Conservation (phyloP, 192 early-diverging fungal species). For the Borealophlyctis nickersoniae region DNA sequence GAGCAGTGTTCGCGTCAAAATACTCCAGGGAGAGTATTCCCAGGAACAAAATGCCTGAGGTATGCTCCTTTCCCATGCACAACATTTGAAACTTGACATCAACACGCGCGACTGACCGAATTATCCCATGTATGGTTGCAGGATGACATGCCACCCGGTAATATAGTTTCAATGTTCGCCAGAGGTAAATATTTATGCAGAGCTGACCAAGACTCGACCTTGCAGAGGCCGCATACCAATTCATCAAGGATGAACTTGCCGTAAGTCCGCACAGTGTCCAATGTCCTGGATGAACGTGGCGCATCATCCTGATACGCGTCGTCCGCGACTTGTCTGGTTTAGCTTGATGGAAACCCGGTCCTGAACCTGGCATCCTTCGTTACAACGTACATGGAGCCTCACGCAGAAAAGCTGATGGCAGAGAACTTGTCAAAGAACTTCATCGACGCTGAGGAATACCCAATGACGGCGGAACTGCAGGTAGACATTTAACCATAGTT, state of each 20-base stretch:
- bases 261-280: too few relatives aligned
- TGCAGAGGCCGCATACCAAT: conserved; percentile 51
- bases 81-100: too few relatives aligned
- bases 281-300: too few relatives aligned
- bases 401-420: conserved; percentile 73
- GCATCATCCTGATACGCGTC: background rate
- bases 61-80: too few relatives aligned
- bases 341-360: conserved; percentile 74
- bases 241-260: conserved; percentile 69
- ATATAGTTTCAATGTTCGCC: background rate
- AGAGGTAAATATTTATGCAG: background rate
- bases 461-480: conserved; percentile 63
- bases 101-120: too few relatives aligned
- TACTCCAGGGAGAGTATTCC: too few relatives aligned
- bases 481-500: too few relatives aligned
- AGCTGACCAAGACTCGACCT: background rate
- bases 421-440: conserved; percentile 79
- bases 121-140: too few relatives aligned
- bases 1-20: background rate
- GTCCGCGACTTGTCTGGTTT: too few relatives aligned
- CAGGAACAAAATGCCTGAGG: too few relatives aligned
- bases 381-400: conserved; percentile 77
- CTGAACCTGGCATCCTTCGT: conserved; percentile 79
- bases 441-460: conserved; percentile 68
- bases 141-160: background rate